Evolutionary conservation across 306 rosid species (phyloP), one percentile per base, ranked within the genome.

Genomic region (Vigna trinervia): DNA sequence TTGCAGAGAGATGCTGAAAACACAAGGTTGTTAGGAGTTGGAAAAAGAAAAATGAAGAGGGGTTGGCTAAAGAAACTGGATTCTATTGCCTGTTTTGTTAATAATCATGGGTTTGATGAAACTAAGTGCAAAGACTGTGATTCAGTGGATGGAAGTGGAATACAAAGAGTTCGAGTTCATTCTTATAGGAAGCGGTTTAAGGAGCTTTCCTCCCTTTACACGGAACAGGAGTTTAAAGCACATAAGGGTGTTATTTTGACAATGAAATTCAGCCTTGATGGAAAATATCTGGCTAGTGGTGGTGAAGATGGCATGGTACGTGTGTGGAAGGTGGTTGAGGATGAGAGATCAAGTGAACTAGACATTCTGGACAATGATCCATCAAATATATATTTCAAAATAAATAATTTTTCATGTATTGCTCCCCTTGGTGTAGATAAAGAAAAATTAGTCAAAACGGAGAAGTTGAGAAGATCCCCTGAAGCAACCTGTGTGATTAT

Each of bases 231-330:
- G 30, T 79, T 91, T 75, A 83, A 74, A 26, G 98, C 97, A 15
- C 98, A 93, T 47, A 85, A 85, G 74, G 98, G 98, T 32, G 76
- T 89, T 43, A 91, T 93, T 76, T 82, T 89, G 80, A 66, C 91
- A 7, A 91, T 93, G 97, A 93, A 91, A 85, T 93, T 93, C 82
- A 93, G 97, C 74, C 87, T 63, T 47, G 96, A 93, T 65, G 98
- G 98, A 43, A 82, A 79, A 53, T 90, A 90, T 78, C 74, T 93
- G 57, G 98, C 98, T 59, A 93, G 87, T 77, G 97, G 90, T 5
- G 98, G 97, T 22, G 88, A 88, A 82, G 98, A 93, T 86, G 91
- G 92, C 14, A 56, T 88, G 13, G 92, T 93, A 32, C 86, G 93
- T 3, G 89, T 93, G 53, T 93, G 98, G 98, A 81, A 83, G 87